Base-by-base conservation (phyloP, 306 rosid genomes). In the Comarum palustre region DNA sequence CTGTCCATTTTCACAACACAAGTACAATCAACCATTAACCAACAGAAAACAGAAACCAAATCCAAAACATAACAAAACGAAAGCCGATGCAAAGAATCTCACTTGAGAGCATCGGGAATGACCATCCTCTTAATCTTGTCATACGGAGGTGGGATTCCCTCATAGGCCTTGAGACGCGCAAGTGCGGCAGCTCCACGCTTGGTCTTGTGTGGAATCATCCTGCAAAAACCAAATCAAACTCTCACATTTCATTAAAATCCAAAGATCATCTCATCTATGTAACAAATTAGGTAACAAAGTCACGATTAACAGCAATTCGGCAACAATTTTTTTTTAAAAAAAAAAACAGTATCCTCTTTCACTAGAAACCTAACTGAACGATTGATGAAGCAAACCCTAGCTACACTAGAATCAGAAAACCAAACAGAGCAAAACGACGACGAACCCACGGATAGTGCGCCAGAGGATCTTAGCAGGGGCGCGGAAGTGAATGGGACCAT, bases 371-470 rank as follows among this genome's bases (percentile, higher is more conserved):
- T n/a, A n/a, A n/a, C n/a, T n/a, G n/a, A 38, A 38, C 6, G 48
- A 43, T n/a, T n/a, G 13, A 19, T 4, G 4, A 46, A 9, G 51
- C 50, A 19, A 48, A 48, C 24, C 24, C 55, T 6, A 4, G 48
- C 50, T 46, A 15, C 4, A 48, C 9, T 43, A 43, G 54, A 48
- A 4, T 10, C 9, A 19, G 8, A n/a, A n/a, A n/a, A n/a, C n/a
- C n/a, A n/a, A n/a, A n/a, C n/a, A n/a, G n/a, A 20, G 59, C 9
- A 14, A 58, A 58, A 58, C 3, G n/a, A 19, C 15, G 38, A 76
- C 79, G 25, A 32, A 87, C 96, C 96, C 96, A 20, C 96, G 96
- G 60, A 90, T 84, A 22, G 96, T 87, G 60, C 96, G 89, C 96
- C 92, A 90, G 68, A 90, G 82, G 69, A 90, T 90, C 89, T 87